phyloP scores from a whole-genome alignment of 202 grass and related monocot species.

The Bolboschoenoplectus hybrid region DNA sequence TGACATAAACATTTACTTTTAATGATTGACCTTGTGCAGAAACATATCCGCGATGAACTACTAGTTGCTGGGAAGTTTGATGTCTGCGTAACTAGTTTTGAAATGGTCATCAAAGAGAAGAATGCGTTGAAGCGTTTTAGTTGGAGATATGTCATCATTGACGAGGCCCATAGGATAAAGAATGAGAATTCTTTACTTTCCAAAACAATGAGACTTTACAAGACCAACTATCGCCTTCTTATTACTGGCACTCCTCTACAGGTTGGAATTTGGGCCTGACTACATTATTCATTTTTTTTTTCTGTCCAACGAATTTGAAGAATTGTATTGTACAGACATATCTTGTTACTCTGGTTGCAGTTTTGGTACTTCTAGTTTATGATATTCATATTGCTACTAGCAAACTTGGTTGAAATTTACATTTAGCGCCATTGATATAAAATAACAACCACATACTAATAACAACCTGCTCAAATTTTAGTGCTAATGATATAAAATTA shows the following conservation, averaged over 20 bases:
- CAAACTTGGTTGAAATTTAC: slow-evolving; percentile 21
- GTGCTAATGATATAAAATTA: slow-evolving; percentile 14
- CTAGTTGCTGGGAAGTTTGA: slow-evolving; percentile 74
- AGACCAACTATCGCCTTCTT: slow-evolving; percentile 72
- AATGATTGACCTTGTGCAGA: slow-evolving; percentile 41
- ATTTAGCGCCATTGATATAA: not conserved
- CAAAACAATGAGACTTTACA: slow-evolving; percentile 83
- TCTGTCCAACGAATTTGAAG: not conserved
- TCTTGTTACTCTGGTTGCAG: not conserved
- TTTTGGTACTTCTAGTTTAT: slow-evolving; percentile 1
- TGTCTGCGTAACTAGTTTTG: slow-evolving; percentile 84
- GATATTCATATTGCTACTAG: slow-evolving; percentile 22
- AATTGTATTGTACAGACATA: not conserved
- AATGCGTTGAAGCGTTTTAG: slow-evolving; percentile 70
- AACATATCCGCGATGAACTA: slow-evolving; percentile 66
- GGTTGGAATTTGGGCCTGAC: slow-evolving; percentile 42
- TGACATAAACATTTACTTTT: not conserved
- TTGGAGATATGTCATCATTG: slow-evolving; percentile 81
- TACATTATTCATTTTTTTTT: not conserved
- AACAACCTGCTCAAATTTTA: slow-evolving; percentile 10
- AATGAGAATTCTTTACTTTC: slow-evolving; percentile 82
- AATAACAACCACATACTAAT: not conserved
- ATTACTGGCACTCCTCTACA: slow-evolving; percentile 78
- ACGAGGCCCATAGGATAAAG: slow-evolving; percentile 84
- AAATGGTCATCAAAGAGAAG: slow-evolving; percentile 87